Conservation (phyloP, 148 eudicot species). For the Pharnaceum exiguum region DNA sequence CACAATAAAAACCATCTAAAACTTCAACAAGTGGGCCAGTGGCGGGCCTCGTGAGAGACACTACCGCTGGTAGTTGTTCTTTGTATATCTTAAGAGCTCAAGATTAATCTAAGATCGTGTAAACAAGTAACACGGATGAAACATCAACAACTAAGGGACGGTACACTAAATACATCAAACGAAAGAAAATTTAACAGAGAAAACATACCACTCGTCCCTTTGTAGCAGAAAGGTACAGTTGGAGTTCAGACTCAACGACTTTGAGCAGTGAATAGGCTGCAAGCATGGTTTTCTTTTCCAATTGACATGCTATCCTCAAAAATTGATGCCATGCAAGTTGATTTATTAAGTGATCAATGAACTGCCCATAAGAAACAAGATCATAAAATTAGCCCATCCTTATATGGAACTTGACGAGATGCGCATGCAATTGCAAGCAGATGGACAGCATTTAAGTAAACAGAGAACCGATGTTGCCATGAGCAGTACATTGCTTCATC, state of each 20-base stretch:
- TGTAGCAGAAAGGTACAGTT: constrained; percentile 79
- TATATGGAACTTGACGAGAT: constrained; percentile 2
- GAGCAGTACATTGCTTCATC: too few species aligned
- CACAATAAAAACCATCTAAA: too few species aligned
- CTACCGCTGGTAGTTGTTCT: too few species aligned
- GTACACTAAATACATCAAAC: neutral
- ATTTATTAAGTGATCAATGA: constrained; percentile 82
- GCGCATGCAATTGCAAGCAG: neutral
- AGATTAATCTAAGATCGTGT: neutral
- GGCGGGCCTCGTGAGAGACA: too few species aligned
- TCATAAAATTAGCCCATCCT: constrained; percentile 10
- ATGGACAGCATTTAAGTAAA: too few species aligned
- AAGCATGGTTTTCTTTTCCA: constrained; percentile 98
- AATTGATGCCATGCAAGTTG: constrained; percentile 95
- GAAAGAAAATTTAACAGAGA: neutral
- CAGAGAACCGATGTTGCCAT: too few species aligned
- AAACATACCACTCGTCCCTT: constrained; percentile 88
- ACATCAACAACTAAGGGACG: neutral
- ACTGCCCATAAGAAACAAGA: constrained; percentile 39
- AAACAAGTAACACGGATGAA: neutral
- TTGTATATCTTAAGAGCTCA: too few species aligned
- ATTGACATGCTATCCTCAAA: constrained; percentile 84
- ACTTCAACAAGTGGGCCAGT: too few species aligned
- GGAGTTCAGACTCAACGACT: constrained; percentile 90
- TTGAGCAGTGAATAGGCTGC: constrained; percentile 93